A percentile compares a stretch with the other conserved stretches of the same genome.
Conservation (phyloP, 495 filamentous ascomycete species). For the Penicillium mononematosum region DNA sequence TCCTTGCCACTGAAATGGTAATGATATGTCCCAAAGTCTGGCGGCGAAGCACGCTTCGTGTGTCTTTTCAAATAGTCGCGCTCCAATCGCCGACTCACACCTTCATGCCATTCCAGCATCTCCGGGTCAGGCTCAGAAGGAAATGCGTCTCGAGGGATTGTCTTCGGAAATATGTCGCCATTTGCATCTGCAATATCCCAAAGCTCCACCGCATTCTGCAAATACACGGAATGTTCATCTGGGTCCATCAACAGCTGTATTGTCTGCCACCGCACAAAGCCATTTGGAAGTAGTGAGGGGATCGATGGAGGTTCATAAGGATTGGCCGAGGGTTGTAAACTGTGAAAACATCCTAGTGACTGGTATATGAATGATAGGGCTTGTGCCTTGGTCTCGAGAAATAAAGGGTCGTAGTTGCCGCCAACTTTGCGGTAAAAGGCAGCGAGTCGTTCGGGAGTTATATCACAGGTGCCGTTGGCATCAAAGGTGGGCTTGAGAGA, state of each 20-base stretch:
- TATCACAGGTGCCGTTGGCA: constrained; percentile 58
- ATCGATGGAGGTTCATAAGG: constrained; percentile 72
- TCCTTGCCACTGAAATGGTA: constrained; percentile 37
- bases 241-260: constrained; percentile 88
- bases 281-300: constrained; percentile 75
- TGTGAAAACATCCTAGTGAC: constrained; percentile 83
- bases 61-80: constrained; percentile 43
- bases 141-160: constrained; percentile 73
- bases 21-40: constrained; percentile 36
- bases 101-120: constrained; percentile 81
- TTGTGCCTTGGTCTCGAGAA: constrained; percentile 69
- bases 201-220: constrained; percentile 75
- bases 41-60: constrained; percentile 31
- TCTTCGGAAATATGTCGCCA: constrained; percentile 72
- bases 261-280: constrained; percentile 92
- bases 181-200: constrained; percentile 74
- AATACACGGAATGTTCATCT: constrained; percentile 78
- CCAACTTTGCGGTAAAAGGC: constrained; percentile 85
- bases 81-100: constrained; percentile 51
- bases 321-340: constrained; percentile 65
- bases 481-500: constrained; percentile 55
- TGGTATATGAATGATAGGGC: constrained; percentile 90
- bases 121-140: constrained; percentile 71
- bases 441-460: constrained; percentile 81
- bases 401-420: constrained; percentile 86